Percentiles rank a stretch among this genome's conserved stretches.
phyloP scores from a whole-genome alignment of 139 green algal genomes.

The Coccomyxa sp. region DNA sequence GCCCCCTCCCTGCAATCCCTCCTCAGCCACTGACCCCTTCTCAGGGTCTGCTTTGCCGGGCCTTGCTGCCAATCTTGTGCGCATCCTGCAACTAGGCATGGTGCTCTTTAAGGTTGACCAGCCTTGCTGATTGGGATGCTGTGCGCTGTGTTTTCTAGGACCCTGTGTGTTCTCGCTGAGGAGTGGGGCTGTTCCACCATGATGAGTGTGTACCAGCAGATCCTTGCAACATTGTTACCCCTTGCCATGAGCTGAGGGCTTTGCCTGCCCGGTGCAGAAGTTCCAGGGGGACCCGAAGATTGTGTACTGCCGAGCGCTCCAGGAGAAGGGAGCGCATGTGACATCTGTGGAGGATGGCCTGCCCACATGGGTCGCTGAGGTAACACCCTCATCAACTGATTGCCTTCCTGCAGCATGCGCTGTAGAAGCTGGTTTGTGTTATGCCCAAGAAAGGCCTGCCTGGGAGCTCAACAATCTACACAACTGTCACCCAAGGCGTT shows the following conservation, averaged over 20 bases:
- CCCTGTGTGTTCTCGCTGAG: no score
- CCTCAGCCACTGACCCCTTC: not conserved
- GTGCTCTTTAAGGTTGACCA: not conserved
- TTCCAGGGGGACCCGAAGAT: slow-evolving; percentile 58
- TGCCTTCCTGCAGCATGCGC: no score
- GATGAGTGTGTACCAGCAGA: no score
- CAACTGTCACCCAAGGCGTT: no score
- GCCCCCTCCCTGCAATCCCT: not conserved
- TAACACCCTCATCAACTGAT: slow-evolving; percentile 16
- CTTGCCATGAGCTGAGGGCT: no score
- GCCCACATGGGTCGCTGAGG: slow-evolving; percentile 84
- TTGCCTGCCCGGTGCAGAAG: slow-evolving; percentile 27
- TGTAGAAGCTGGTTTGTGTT: no score
- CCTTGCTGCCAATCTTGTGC: no score
- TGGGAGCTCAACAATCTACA: no score
- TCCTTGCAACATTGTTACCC: no score
- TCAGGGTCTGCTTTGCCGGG: not conserved
- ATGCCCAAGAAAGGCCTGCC: no score
- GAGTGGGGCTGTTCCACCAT: no score
- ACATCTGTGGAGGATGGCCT: slow-evolving; percentile 68
- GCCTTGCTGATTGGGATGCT: not conserved
- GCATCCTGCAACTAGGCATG: not conserved
- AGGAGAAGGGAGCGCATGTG: slow-evolving; percentile 40
- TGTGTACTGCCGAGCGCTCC: slow-evolving; percentile 72
- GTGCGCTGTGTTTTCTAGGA: no score